These are phyloP conservation scores for Neurospora sp. DNA, from an alignment of 495 filamentous ascomycete genomes.

Conservation along the genomic window DNA sequence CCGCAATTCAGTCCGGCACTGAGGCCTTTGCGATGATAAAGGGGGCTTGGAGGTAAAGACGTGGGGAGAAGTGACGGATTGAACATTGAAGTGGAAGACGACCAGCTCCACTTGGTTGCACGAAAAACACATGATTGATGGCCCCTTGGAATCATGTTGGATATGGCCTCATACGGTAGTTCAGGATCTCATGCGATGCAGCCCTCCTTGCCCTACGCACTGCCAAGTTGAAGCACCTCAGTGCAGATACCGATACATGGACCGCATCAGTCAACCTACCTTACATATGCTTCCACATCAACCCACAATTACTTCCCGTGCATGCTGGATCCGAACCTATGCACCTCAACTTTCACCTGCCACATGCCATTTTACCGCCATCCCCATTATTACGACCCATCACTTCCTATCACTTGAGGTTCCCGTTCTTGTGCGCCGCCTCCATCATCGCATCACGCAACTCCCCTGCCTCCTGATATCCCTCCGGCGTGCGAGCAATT, in stretches of 20 bases:
- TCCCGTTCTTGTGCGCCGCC: no score
- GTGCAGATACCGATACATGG: neutral
- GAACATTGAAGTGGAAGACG: neutral
- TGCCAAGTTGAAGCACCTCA: neutral
- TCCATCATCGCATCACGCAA: neutral
- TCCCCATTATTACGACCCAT: neutral
- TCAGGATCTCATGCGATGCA: neutral
- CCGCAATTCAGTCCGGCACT: neutral
- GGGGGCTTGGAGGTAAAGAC: neutral
- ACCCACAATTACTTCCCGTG: neutral
- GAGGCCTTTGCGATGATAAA: neutral
- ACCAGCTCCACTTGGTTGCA: neutral
- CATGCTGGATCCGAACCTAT: neutral
- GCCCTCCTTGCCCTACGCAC: neutral
- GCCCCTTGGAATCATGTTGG: neutral
- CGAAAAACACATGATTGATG: neutral
- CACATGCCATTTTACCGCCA: neutral
- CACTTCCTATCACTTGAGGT: no score
- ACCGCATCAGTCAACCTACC: neutral
- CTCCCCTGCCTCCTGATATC: neutral
- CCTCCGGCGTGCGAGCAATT: neutral
- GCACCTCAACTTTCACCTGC: neutral
- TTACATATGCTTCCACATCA: neutral
- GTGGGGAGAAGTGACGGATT: neutral
- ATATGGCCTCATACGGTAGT: neutral